phyloP scores from a whole-genome alignment of 257 asterid genomes.

The Ilex asprella region DNA sequence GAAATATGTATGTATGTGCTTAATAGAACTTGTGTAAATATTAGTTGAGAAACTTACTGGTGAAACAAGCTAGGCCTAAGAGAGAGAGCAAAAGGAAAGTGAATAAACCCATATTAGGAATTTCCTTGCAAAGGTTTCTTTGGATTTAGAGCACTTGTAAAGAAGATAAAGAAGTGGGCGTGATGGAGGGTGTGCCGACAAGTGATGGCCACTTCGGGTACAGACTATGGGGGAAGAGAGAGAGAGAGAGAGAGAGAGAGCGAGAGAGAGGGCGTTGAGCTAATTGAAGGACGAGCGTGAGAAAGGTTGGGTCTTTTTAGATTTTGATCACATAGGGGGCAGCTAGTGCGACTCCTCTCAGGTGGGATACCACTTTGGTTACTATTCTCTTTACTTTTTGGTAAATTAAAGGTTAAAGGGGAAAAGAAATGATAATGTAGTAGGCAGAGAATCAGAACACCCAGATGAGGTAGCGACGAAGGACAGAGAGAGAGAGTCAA shows the following conservation, averaged over 20 bases:
- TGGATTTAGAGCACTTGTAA: slow-evolving; percentile 5
- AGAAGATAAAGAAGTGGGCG: not conserved
- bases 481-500: not conserved
- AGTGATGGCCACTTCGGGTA: slow-evolving; percentile 1
- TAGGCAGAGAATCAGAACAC: slow-evolving; percentile 2
- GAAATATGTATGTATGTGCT: not conserved
- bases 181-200: not conserved
- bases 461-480: not conserved
- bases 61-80: not conserved
- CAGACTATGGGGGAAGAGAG: slow-evolving; percentile 7
- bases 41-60: not conserved
- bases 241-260: slow-evolving; percentile 10
- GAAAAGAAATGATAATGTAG: not conserved
- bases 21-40: not conserved
- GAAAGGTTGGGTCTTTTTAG: slow-evolving; percentile 1
- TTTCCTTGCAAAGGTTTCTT: too few species aligned
- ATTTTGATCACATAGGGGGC: not conserved
- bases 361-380: not conserved
- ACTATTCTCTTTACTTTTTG: slow-evolving; percentile 2
- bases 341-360: not conserved
- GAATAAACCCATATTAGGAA: not conserved
- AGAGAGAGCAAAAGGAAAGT: slow-evolving; percentile 2
- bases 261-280: slow-evolving; percentile 17
- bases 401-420: not conserved
- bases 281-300: not conserved